Evolutionary conservation across 768 basidiomycete genomes (phyloP), one percentile per base, ranked within the genome.

Genomic region (Leccinum longicurvipes): DNA sequence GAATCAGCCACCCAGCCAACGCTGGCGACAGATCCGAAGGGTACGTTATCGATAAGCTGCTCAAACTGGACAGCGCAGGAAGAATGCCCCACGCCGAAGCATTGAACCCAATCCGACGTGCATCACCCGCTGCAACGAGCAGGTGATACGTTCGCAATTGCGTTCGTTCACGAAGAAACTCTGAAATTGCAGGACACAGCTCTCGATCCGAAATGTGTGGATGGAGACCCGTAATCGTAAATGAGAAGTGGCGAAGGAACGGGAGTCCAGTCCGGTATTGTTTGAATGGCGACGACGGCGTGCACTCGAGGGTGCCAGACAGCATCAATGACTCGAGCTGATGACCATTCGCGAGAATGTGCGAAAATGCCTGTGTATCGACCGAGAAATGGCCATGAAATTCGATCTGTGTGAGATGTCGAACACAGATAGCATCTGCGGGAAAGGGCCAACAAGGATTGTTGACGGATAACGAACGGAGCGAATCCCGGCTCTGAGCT

Each of bases 81-180:
- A 90, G 72, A 8, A 88, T 82, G 10, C 87, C 86, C 87, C 86
- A 89, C 7, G 83, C 76, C 1, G 83, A 79, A 0, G 87, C 84
- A 58, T 87, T 83, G 60, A 85, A 88, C 25, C 87, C 87, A 10
- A 84, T 76, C 7, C 77, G 74, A 57, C 73, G 74, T 60, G 81
- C 79, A 48, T 81, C 79, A 15, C 66, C 64, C 6, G 65, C 64
- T 4, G 76, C 71, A 2, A 77, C 77, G 11, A 79, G 74, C 1
- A 89, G 74, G 44, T 77, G 73, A 24, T 88, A 76, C 0, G 79
- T 79, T n/a, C 72, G 73, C 39, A 90, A 70, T 39, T 79, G 70
- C 21, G 68, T 69, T 44, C 85, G 74, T 8, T 79, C 82, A 14
- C 84, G 79, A 31, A 90, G 70, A 65, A 89, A 87, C 28, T 83